A percentile compares a stretch with the other conserved stretches of the same genome.
Evolutionary conservation across 345 rosid genomes (phyloP).

Genomic region (Combretum micranthum): DNA sequence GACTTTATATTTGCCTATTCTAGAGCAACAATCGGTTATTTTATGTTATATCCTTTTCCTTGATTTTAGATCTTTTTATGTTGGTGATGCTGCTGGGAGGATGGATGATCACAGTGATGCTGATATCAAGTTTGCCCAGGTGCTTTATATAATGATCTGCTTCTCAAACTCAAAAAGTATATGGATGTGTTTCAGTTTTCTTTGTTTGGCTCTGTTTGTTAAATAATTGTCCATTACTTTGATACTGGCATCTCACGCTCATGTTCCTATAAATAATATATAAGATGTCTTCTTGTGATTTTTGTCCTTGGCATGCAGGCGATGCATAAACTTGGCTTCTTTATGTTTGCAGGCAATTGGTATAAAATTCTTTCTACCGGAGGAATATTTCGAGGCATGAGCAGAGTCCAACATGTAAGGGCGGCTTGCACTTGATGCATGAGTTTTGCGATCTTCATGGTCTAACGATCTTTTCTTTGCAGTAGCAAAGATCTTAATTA

Average conservation of each 20-base stretch:
- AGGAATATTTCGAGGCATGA: constrained; percentile 53
- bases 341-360: constrained; percentile 56
- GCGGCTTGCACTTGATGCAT: too few relatives aligned
- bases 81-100: constrained; percentile 98
- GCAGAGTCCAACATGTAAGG: background rate
- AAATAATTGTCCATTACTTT: background rate
- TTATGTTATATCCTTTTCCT: background rate
- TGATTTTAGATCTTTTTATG: constrained; percentile 72
- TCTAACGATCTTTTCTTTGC: too few relatives aligned
- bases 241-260: background rate
- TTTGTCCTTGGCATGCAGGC: too few relatives aligned
- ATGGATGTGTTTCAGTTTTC: background rate
- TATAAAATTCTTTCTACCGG: constrained; percentile 64
- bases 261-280: background rate
- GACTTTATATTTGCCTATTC: background rate
- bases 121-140: constrained; percentile 85
- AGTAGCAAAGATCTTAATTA: too few relatives aligned
- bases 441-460: too few relatives aligned
- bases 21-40: background rate
- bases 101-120: constrained; percentile 75
- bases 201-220: background rate
- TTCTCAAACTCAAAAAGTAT: background rate
- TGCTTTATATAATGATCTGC: constrained; percentile 3
- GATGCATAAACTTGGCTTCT: background rate
- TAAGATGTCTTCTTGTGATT: too few relatives aligned